Base-by-base conservation (phyloP, 345 rosid species). In the Salix purpurea region DNA sequence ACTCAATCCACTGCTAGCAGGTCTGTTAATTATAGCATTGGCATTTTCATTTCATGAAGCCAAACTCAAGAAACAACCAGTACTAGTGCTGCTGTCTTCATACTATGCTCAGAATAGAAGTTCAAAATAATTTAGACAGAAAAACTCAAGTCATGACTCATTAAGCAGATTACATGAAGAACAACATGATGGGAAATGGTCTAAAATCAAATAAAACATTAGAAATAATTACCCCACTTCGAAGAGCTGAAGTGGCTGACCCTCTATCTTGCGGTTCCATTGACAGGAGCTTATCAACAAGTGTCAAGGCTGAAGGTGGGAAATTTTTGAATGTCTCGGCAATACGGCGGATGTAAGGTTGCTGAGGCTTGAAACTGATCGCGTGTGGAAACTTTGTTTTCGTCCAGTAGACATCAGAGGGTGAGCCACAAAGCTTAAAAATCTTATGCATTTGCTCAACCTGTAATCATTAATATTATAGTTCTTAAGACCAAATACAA, bases 381-480 rank as follows among this genome's bases (percentile, higher is more conserved):
- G 80, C 80, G n/a, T 78, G 91, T 8, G 93, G 91, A 44, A 88
- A 75, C 78, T 87, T 90, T 69, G 87, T 86, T 18, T 84, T 92
- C 78, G 68, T 78, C 99, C 99, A 96, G 78, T 87, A 96, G 16
- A 85, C 92, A 67, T 90, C 98, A 1, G 90, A 81, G 16, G 97
- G 92, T 3, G 98, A 92, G 76, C 99, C 97, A 8, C 98, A 96
- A 32, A 96, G 92, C 90, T 96, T 96, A 76, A 92, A 91, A 60
- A 94, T 94, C 86, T 94, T 96, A 74, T 96, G 99, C 88, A 94
- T 84, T 80, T 96, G 98, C 87, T 96, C 99, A 80, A 96, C 98
- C 98, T 94, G 76, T 6, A 56, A 80, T 65, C 54, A 50, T 4
- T 14, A 37, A 24, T 26, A 71, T 32, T 13, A 26, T 28, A 26